phyloP scores from a whole-genome alignment of 345 rosid genomes.

The Populus davidiana region DNA sequence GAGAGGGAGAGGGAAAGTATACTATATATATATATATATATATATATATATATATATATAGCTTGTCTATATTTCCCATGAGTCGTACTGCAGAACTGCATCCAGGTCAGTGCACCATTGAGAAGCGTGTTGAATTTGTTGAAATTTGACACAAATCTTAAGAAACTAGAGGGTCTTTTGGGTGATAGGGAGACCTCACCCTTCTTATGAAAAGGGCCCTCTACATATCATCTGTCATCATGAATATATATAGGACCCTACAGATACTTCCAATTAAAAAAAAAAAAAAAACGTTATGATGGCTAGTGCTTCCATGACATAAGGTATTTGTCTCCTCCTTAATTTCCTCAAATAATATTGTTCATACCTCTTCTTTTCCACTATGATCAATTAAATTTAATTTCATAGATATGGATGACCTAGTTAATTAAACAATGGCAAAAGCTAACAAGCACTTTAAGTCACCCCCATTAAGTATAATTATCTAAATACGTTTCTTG shows the following conservation, averaged over 20 bases:
- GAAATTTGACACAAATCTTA: constrained; percentile 17
- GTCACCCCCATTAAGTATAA: too few species aligned
- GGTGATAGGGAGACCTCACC: constrained; percentile 32
- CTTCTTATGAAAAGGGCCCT: constrained; percentile 21
- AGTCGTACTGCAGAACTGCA: background rate
- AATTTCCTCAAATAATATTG: constrained; percentile 12
- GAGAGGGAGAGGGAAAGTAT: background rate
- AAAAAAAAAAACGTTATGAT: background rate
- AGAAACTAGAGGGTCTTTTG: background rate
- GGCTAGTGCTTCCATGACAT: constrained; percentile 21
- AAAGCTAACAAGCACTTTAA: too few species aligned
- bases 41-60: too few species aligned
- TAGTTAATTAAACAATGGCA: too few species aligned
- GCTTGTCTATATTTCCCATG: background rate
- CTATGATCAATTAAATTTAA: background rate
- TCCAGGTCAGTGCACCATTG: constrained; percentile 13
- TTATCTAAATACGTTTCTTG: too few species aligned
- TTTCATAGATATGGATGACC: background rate
- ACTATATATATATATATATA: too few species aligned
- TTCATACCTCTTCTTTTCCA: background rate
- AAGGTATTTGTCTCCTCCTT: constrained; percentile 20
- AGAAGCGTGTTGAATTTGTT: constrained; percentile 29
- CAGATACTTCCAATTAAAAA: background rate
- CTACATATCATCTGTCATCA: constrained; percentile 9
- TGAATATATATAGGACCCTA: background rate